Percentiles rank a stretch among this genome's conserved stretches.
These are phyloP conservation scores for Exobasidium rhododendri DNA, from an alignment of 1,284 basidiomycete species.

Conservation along the genomic window DNA sequence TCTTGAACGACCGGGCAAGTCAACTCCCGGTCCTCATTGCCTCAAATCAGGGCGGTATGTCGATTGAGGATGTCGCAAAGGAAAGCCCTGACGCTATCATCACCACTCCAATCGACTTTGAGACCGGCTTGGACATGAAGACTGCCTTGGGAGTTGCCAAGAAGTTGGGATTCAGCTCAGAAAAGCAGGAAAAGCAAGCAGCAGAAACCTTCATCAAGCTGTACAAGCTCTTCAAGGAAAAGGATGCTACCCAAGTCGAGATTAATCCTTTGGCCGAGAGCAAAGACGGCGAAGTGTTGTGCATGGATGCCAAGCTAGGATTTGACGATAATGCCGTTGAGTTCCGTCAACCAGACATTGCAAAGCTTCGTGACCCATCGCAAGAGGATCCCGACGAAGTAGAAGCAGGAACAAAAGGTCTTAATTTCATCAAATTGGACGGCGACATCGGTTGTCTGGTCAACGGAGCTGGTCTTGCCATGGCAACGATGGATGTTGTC, in stretches of 20 bases:
- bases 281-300: conserved; percentile 85
- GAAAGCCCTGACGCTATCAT: conserved; percentile 94
- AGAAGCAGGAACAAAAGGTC: conserved; percentile 69
- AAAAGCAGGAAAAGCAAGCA: conserved; percentile 72
- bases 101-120: conserved; percentile 86
- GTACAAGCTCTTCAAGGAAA: conserved; percentile 96
- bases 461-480: conserved; percentile 96
- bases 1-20: conserved; percentile 88
- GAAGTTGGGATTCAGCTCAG: conserved; percentile 83
- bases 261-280: conserved; percentile 99
- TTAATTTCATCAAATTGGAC: conserved; percentile 99
- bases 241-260: conserved; percentile 99
- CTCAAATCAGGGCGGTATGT: conserved; percentile 72
- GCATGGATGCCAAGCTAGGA: conserved; percentile 99
- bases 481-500: conserved; percentile 99
- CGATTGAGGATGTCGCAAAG: conserved; percentile 99
- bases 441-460: conserved; percentile 96
- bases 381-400: conserved; percentile 98
- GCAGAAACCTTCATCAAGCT: conserved; percentile 92
- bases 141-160: conserved; percentile 76
- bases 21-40: conserved; percentile 90
- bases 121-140: conserved; percentile 73
- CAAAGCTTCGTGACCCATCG: conserved; percentile 80
- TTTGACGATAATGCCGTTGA: conserved; percentile 97
- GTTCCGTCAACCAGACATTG: conserved; percentile 91